Evolutionary conservation across 2,329 filamentous ascomycete species (phyloP).

Genomic region (Purpureocillium takamizusanense): DNA sequence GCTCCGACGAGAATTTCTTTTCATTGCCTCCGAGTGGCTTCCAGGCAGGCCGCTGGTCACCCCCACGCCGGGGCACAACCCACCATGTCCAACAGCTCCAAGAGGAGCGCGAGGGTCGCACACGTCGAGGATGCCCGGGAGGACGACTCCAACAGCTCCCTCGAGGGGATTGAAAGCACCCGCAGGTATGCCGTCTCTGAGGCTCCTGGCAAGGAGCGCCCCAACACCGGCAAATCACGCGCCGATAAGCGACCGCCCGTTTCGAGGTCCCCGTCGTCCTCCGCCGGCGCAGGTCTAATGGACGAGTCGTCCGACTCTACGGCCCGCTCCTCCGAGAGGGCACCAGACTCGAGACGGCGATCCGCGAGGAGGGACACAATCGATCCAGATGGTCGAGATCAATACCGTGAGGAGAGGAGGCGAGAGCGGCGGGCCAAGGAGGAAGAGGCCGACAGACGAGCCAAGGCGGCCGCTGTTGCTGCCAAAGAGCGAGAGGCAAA

Average conservation of each 20-base stretch:
- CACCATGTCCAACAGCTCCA: slow-evolving; percentile 32
- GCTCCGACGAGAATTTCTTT: slow-evolving; percentile 4
- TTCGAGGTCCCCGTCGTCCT: slow-evolving; percentile 28
- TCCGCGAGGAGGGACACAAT: slow-evolving; percentile 11
- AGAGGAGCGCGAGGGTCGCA: slow-evolving; percentile 24
- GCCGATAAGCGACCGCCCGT: slow-evolving; percentile 23
- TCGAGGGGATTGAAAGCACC: slow-evolving; percentile 28
- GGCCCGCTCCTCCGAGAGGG: slow-evolving; percentile 23
- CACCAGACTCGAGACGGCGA: slow-evolving; percentile 13
- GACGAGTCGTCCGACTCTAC: slow-evolving; percentile 36
- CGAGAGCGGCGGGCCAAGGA: slow-evolving; percentile 15
- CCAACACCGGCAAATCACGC: slow-evolving; percentile 43
- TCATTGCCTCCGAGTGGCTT: too few species aligned
- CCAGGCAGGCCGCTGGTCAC: background rate
- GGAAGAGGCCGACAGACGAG: slow-evolving; percentile 10
- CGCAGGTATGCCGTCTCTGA: slow-evolving; percentile 38
- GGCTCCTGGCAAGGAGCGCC: slow-evolving; percentile 36
- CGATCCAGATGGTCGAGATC: slow-evolving; percentile 11
- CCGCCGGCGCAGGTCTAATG: slow-evolving; percentile 21
- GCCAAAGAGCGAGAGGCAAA: slow-evolving; percentile 15
- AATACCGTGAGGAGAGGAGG: slow-evolving; percentile 18
- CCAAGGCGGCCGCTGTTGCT: slow-evolving; percentile 5
- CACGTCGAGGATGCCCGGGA: slow-evolving; percentile 41
- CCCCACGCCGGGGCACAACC: slow-evolving; percentile 5
- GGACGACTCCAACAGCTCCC: slow-evolving; percentile 37